Percentiles rank a stretch among this genome's conserved stretches.
These are phyloP conservation scores for Bipolaris bicolor DNA, from an alignment of 2,329 filamentous ascomycete species.

Conservation along the genomic window DNA sequence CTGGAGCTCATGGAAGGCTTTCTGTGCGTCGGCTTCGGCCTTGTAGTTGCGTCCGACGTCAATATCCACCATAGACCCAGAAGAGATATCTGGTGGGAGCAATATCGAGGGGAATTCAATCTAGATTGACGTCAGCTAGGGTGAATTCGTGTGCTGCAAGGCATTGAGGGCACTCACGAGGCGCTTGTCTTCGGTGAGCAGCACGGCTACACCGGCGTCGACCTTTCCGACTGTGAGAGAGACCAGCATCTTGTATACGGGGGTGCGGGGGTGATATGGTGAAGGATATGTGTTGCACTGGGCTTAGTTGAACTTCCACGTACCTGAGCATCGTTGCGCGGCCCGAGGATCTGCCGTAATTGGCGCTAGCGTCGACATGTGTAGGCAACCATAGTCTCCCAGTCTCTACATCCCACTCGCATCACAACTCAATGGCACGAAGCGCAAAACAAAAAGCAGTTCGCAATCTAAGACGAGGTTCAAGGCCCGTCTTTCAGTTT, in stretches of 20 bases:
- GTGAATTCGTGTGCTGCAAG: constrained; percentile 22
- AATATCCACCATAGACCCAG: constrained; percentile 97
- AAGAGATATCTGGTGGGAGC: constrained; percentile 91
- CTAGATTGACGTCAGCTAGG: constrained; percentile 56
- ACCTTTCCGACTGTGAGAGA: constrained; percentile 99
- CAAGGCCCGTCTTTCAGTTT: not conserved
- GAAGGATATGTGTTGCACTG: constrained; percentile 6
- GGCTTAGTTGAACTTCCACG: constrained; percentile 9
- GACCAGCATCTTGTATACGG: constrained; percentile 74
- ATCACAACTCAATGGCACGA: not conserved
- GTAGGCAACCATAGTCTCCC: not conserved
- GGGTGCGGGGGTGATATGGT: constrained; percentile 2
- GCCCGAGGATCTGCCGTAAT: constrained; percentile 12
- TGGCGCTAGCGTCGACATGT: constrained; percentile 5
- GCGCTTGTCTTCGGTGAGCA: constrained; percentile 95
- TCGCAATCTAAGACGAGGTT: not conserved
- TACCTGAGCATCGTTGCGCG: constrained; percentile 14
- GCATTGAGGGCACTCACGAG: constrained; percentile 67
- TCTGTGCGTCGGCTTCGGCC: constrained; percentile 76
- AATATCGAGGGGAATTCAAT: constrained; percentile 99
- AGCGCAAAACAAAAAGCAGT: not conserved
- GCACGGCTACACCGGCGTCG: constrained; percentile 95
- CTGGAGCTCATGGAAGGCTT: constrained; percentile 84
- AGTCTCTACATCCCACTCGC: not conserved
- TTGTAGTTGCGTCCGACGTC: constrained; percentile 84